Percentiles rank a stretch among this genome's conserved stretches.
These are phyloP conservation scores for Rhizopus sp. DNA, from an alignment of 371 early-diverging fungal species.

Conservation along the genomic window DNA sequence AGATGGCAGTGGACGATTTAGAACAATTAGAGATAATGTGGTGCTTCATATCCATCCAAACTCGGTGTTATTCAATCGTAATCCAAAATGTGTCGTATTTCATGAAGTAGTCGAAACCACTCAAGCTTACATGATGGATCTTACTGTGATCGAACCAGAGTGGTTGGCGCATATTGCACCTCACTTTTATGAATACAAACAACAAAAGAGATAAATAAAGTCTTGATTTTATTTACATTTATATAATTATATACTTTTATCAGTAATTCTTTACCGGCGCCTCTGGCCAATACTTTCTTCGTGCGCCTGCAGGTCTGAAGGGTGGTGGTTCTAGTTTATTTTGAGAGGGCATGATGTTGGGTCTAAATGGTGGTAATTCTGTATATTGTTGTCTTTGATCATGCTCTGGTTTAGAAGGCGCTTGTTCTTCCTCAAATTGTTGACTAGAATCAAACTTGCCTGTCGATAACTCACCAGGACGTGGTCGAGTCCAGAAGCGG, in stretches of 20 bases:
- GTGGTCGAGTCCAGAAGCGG: conserved; percentile 97
- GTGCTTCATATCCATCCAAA: conserved; percentile 73
- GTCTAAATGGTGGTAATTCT: conserved; percentile 52
- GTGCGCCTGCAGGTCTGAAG: conserved; percentile 33
- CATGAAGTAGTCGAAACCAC: conserved; percentile 80
- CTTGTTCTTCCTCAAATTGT: conserved; percentile 53
- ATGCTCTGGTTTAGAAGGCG: conserved; percentile 29
- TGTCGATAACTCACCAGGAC: conserved; percentile 84
- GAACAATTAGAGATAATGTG: conserved; percentile 62
- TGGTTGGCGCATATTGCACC: conserved; percentile 76
- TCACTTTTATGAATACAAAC: conserved; percentile 58
- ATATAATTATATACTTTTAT: not conserved
- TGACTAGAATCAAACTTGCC: conserved; percentile 65
- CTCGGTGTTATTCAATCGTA: conserved; percentile 74
- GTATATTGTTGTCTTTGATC: conserved; percentile 35
- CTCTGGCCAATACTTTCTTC: conserved; percentile 15
- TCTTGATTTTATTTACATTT: not conserved
- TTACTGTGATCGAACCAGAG: conserved; percentile 69
- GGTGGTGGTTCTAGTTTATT: conserved; percentile 42
- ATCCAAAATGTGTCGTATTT: conserved; percentile 79
- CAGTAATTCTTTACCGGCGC: conserved; percentile 21
- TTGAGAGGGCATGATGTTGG: conserved; percentile 38
- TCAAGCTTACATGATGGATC: conserved; percentile 72
- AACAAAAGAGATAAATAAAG: conserved; percentile 5
- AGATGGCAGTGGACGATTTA: conserved; percentile 64